Conservation (phyloP, 176 grass and related monocot genomes). For the Lolium rigidum region DNA sequence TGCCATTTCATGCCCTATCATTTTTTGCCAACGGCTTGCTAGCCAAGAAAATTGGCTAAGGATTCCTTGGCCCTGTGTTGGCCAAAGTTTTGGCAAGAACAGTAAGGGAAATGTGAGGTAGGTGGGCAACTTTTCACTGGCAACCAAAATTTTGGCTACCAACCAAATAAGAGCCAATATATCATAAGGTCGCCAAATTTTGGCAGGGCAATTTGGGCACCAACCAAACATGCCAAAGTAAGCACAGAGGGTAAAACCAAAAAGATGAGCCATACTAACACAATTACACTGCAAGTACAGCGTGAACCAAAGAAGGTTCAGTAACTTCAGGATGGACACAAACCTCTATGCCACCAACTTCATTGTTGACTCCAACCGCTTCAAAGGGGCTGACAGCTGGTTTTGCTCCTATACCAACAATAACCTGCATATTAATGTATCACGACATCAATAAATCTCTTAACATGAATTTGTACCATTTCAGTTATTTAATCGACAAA, state of each 20-base stretch:
- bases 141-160: too few species aligned
- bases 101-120: too few species aligned
- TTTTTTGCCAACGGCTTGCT: too few species aligned
- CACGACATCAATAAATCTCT: slow-evolving; percentile 20
- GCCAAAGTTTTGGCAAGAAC: too few species aligned
- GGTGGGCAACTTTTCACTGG: too few species aligned
- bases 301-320: slow-evolving; percentile 8
- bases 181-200: too few species aligned
- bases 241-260: neutral
- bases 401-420: slow-evolving; percentile 94
- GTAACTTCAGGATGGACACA: slow-evolving; percentile 36
- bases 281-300: slow-evolving; percentile 14
- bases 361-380: slow-evolving; percentile 66
- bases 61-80: too few species aligned
- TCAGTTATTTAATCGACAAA: neutral
- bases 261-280: slow-evolving; percentile 15
- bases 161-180: neutral
- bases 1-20: too few species aligned
- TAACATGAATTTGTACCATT: neutral
- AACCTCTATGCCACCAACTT: slow-evolving; percentile 99
- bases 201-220: too few species aligned
- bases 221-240: neutral
- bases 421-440: slow-evolving; percentile 57
- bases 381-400: slow-evolving; percentile 91
- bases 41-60: too few species aligned